Evolutionary conservation across 2,329 filamentous ascomycete species (phyloP), one percentile per base, ranked within the genome.

Genomic region (Coniochaeta sp.): DNA sequence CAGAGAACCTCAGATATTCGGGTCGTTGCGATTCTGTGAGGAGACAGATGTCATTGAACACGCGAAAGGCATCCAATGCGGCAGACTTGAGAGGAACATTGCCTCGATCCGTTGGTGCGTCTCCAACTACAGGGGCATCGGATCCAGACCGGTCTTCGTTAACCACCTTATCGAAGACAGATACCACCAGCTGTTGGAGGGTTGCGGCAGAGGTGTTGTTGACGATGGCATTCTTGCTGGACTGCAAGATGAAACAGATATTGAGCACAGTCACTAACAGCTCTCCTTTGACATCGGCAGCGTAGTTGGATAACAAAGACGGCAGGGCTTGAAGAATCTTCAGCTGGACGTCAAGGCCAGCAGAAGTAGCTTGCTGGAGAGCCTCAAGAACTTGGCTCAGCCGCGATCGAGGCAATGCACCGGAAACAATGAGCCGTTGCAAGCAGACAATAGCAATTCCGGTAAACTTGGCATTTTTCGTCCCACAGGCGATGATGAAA

Each of bases 191-290:
- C 73, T 98, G 95, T 74, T 97, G 93, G 59, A 99, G 78, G 2
- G 95, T 98, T n/a, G 95, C 95, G 28, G 93, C 91, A 10, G 95
- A 95, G 1, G 96, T 98, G 67, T 96, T 96, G 70, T 93, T 96
- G 66, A 99, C 92, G 58, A 96, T 92, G 28, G 88, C 86, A 76
- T 93, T 96, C 75, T 97, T 98, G 73, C 90, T 95, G 60, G 86
- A 89, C 74, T 98, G 93, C 56, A 99, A 76, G 57, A 91, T 89
- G 62, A 95, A 95, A 75, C 95, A 98, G 70, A 96, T 91, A 71
- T 96, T 93, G 65, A 99, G 76, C 0, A 90, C 86, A 10, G 86
- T 91, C 30, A 91, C 89, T 42, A 99, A 81, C 36, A 96, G 78
- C 62, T 93, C 89, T 1, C 90, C 91, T 62, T 88, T 87, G 40